phyloP scores from a whole-genome alignment of 768 basidiomycete species.

The Serendipita indica region DNA sequence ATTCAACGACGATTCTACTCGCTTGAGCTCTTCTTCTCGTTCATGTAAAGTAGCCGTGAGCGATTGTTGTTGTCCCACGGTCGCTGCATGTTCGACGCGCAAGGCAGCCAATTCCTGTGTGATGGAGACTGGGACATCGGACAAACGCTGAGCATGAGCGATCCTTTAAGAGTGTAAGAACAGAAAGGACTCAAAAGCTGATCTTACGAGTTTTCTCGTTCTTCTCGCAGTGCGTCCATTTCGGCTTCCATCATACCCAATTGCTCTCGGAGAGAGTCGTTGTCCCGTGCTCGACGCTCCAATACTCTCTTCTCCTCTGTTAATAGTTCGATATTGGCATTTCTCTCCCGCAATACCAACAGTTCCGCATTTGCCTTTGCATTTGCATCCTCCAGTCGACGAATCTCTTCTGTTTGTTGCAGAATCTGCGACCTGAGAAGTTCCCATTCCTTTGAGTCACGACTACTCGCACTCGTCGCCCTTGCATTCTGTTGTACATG shows the following conservation, averaged over 20 bases:
- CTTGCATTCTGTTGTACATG: constrained; percentile 10
- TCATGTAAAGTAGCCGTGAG: constrained; percentile 36
- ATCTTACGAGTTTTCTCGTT: constrained; percentile 26
- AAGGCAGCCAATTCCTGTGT: constrained; percentile 44
- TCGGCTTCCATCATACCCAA: constrained; percentile 48
- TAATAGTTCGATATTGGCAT: constrained; percentile 52
- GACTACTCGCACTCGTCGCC: constrained; percentile 21
- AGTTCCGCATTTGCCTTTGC: constrained; percentile 41
- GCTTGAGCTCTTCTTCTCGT: constrained; percentile 36
- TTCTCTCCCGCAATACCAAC: constrained; percentile 34
- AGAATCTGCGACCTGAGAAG: constrained; percentile 55
- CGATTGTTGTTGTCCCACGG: constrained; percentile 55
- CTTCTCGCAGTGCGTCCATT: constrained; percentile 41
- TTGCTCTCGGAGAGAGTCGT: constrained; percentile 42
- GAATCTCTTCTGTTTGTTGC: constrained; percentile 47
- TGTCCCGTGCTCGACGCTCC: constrained; percentile 34
- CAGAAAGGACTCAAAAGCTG: background rate
- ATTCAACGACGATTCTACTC: background rate
- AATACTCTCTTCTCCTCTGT: constrained; percentile 58
- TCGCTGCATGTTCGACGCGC: constrained; percentile 43
- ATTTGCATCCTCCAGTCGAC: constrained; percentile 45
- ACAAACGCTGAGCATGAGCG: constrained; percentile 24
- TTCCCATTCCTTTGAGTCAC: constrained; percentile 37
- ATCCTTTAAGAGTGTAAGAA: constrained; percentile 14
- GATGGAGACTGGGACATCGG: constrained; percentile 37